These are phyloP conservation scores for Penicillium lividum DNA, from an alignment of 495 filamentous ascomycete species.

Conservation along the genomic window DNA sequence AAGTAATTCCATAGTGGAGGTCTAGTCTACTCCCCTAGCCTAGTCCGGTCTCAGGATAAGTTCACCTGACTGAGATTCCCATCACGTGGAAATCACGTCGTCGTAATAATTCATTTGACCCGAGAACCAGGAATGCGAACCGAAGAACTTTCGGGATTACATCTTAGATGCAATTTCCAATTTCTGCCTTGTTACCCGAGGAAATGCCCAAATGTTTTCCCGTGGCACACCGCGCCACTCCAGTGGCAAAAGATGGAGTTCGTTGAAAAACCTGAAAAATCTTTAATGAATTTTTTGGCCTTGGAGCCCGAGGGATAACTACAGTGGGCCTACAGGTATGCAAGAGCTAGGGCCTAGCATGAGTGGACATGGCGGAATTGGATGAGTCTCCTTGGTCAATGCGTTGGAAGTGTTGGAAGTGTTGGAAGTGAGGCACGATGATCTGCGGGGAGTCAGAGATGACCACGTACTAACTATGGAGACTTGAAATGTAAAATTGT, in stretches of 20 bases:
- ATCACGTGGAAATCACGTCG: neutral
- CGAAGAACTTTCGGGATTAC: neutral
- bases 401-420: conserved; percentile 3
- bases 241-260: conserved; percentile 6
- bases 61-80: neutral
- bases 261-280: neutral
- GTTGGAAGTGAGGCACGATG: conserved; percentile 6
- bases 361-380: neutral
- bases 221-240: conserved; percentile 3
- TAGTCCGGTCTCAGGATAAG: neutral
- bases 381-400: conserved; percentile 9
- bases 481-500: neutral
- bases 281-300: neutral
- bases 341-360: neutral
- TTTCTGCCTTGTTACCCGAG: neutral
- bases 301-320: neutral
- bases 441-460: conserved; percentile 8
- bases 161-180: neutral
- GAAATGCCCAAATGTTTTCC: neutral
- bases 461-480: neutral
- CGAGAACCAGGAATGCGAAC: neutral
- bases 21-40: too few relatives aligned
- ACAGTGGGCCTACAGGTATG: neutral
- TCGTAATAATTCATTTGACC: neutral
- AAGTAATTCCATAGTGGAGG: neutral